Percentiles rank a stretch among this genome's conserved stretches.
Conservation (phyloP, 2,329 filamentous ascomycete species). For the Botrytis cinerea region DNA sequence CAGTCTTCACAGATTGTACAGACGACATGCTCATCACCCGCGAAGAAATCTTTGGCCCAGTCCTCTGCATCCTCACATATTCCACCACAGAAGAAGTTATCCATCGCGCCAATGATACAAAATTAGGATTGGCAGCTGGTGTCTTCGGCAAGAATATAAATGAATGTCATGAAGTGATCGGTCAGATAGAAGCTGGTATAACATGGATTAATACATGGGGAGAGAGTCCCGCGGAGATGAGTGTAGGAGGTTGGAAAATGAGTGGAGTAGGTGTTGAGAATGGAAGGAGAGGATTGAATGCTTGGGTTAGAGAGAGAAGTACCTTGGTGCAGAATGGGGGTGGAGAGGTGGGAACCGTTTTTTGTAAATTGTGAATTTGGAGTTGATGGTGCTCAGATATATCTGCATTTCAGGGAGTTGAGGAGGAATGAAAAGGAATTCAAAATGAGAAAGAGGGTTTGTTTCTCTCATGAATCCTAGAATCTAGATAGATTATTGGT, state of each 20-base stretch:
- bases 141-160: constrained; percentile 79
- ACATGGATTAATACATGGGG: constrained; percentile 95
- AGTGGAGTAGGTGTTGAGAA: constrained; percentile 89
- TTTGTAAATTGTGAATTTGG: constrained; percentile 56
- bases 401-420: background rate
- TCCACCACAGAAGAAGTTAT: constrained; percentile 69
- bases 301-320: constrained; percentile 86
- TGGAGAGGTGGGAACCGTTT: constrained; percentile 69
- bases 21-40: constrained; percentile 77
- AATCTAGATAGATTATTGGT: background rate
- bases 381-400: background rate
- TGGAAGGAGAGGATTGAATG: constrained; percentile 73
- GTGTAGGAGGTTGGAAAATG: constrained; percentile 88
- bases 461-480: background rate
- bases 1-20: constrained; percentile 82
- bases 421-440: background rate
- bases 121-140: constrained; percentile 78
- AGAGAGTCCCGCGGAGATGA: constrained; percentile 90
- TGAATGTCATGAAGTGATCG: constrained; percentile 69
- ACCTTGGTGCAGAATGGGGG: constrained; percentile 74
- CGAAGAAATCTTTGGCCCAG: constrained; percentile 88
- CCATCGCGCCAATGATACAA: constrained; percentile 71
- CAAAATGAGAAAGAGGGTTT: background rate
- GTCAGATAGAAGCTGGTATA: constrained; percentile 76
- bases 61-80: constrained; percentile 80